Conservation (phyloP, 106 monocot genomes). For the Amphibolis antarctica region DNA sequence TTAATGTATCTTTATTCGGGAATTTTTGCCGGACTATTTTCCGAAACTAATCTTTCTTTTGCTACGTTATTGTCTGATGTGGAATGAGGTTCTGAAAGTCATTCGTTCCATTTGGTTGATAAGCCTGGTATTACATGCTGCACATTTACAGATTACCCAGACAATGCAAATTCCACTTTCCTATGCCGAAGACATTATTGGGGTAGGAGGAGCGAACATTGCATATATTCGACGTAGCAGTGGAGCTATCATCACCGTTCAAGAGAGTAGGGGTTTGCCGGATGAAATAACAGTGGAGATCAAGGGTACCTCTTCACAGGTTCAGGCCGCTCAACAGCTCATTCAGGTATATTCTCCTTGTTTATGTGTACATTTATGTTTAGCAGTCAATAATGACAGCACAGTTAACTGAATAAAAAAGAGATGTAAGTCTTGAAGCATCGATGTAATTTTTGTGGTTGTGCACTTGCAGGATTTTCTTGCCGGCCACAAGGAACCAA, state of each 20-base stretch:
- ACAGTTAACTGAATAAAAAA: not conserved
- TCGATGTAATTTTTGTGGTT: not conserved
- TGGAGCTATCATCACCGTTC: slow-evolving; percentile 31
- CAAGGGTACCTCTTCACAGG: slow-evolving; percentile 28
- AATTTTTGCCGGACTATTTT: no score
- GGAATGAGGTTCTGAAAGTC: no score
- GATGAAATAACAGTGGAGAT: slow-evolving; percentile 41
- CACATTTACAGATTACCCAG: slow-evolving; percentile 22
- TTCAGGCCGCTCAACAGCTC: slow-evolving; percentile 33
- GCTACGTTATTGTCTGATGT: no score
- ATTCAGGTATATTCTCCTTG: slow-evolving; percentile 14
- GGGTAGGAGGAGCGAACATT: slow-evolving; percentile 26
- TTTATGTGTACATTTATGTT: not conserved
- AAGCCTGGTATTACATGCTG: not conserved
- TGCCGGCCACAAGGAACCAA: slow-evolving; percentile 13
- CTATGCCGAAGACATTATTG: slow-evolving; percentile 47
- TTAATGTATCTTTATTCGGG: no score
- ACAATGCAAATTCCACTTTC: slow-evolving; percentile 39
- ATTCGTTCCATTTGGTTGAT: no score
- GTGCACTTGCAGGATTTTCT: slow-evolving; percentile 14
- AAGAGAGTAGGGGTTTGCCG: slow-evolving; percentile 26
- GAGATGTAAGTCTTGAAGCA: not conserved
- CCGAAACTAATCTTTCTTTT: no score
- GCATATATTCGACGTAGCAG: slow-evolving; percentile 27
- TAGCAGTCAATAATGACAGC: not conserved